Conservation (phyloP, 441 rosid genomes). For the Breynia disticha region DNA sequence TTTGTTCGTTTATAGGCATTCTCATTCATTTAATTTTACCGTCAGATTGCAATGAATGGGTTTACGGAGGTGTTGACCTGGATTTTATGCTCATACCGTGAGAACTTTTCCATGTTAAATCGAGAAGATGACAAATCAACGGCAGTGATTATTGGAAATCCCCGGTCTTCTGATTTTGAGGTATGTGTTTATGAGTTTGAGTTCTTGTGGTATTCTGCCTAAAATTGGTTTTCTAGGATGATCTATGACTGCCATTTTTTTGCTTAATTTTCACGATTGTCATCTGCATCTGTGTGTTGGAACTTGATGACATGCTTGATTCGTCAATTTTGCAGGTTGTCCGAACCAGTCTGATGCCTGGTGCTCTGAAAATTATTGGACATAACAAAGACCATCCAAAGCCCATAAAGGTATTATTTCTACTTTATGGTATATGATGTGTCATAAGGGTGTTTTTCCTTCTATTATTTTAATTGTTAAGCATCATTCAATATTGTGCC, state of each 20-base stretch:
- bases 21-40: constrained; percentile 4
- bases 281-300: neutral
- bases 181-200: constrained; percentile 25
- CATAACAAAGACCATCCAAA: constrained; percentile 93
- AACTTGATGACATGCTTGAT: neutral
- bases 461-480: no score
- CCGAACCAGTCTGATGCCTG: constrained; percentile 82
- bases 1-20: constrained; percentile 3
- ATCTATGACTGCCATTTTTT: neutral
- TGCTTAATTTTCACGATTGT: neutral
- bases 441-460: no score
- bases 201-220: neutral
- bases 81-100: constrained; percentile 67
- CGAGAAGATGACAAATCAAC: constrained; percentile 46
- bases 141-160: constrained; percentile 66
- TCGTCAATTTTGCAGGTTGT: constrained; percentile 34
- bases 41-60: constrained; percentile 69
- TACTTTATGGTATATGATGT: no score
- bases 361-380: constrained; percentile 74
- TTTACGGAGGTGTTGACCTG: constrained; percentile 78
- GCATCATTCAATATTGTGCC: no score
- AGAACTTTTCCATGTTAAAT: constrained; percentile 62
- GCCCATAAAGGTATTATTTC: constrained; percentile 66
- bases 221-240: neutral
- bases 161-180: constrained; percentile 93